Evolutionary conservation across 2,329 filamentous ascomycete species (phyloP).

Genomic region (Colletotrichum theobromicola): DNA sequence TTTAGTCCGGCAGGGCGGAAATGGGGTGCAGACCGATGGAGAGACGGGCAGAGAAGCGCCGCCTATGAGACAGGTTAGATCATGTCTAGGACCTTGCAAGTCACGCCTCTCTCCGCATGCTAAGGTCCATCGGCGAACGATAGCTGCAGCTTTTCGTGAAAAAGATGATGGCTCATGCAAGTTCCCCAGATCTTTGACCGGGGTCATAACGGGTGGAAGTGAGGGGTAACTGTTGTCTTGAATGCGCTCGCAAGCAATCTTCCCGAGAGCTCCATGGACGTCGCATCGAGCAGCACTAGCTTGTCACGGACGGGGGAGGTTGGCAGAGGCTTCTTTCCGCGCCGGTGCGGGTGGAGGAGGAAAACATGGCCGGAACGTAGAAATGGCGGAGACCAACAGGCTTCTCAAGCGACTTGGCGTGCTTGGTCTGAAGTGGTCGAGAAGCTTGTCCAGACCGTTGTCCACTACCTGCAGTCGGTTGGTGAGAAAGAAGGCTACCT

Average conservation of each 20-base stretch:
- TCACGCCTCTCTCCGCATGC: not conserved
- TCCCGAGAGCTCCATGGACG: not conserved
- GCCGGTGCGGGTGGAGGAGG: not conserved
- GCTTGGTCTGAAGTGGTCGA: not conserved
- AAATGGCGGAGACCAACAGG: not conserved
- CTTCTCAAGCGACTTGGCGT: not conserved
- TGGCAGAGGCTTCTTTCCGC: not conserved
- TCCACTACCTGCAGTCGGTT: not conserved
- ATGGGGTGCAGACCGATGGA: not conserved
- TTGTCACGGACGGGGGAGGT: not conserved
- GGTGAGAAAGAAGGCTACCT: not conserved
- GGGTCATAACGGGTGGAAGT: not conserved
- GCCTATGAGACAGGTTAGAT: not conserved
- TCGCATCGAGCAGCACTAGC: not conserved
- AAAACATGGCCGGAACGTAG: not conserved
- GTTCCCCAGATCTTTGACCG: not conserved
- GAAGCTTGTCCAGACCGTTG: not conserved
- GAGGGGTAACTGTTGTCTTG: conserved; percentile 11
- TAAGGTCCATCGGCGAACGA: not conserved
- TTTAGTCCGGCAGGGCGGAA: not conserved
- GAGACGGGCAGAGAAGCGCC: not conserved
- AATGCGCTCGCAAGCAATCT: not conserved
- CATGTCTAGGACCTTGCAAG: not conserved
- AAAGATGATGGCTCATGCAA: not conserved
- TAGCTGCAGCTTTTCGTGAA: not conserved